Conservation (phyloP, 129 eudicot genomes). For the Heracleum sosnowskyi region DNA sequence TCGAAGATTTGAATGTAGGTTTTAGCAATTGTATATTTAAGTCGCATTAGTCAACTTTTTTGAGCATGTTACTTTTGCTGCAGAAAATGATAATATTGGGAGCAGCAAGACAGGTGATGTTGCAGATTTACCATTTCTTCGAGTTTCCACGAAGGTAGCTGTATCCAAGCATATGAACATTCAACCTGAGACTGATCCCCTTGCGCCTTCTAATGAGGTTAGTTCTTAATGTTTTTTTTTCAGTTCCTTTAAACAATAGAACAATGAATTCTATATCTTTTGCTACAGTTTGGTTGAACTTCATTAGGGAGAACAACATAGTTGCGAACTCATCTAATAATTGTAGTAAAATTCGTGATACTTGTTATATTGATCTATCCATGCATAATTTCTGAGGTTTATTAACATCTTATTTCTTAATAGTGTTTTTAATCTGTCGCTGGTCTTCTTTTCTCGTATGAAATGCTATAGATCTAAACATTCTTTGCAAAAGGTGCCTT, state of each 20-base stretch:
- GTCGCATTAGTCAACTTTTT: neutral
- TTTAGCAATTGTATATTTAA: neutral
- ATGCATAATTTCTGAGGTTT: neutral
- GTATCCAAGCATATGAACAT: slow-evolving; percentile 7
- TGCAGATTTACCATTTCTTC: slow-evolving; percentile 17
- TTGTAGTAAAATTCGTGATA: neutral
- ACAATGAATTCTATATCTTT: neutral
- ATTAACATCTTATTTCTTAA: neutral
- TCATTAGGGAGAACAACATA: neutral
- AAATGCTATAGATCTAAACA: neutral
- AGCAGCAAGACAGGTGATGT: neutral
- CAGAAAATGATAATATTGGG: slow-evolving; percentile 15
- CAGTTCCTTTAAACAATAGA: neutral
- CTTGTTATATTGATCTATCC: neutral
- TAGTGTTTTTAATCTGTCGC: neutral
- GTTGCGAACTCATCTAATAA: neutral
- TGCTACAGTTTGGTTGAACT: neutral
- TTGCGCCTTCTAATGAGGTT: neutral
- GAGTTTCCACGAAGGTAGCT: slow-evolving; percentile 5
- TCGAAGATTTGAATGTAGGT: neutral
- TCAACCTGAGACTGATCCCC: neutral
- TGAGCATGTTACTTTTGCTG: neutral
- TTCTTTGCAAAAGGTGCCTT: neutral
- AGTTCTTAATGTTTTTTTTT: neutral
- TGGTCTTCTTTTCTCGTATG: neutral